Base-by-base conservation (phyloP, 2,329 filamentous ascomycete species). In the Rugonectria rugulosa region DNA sequence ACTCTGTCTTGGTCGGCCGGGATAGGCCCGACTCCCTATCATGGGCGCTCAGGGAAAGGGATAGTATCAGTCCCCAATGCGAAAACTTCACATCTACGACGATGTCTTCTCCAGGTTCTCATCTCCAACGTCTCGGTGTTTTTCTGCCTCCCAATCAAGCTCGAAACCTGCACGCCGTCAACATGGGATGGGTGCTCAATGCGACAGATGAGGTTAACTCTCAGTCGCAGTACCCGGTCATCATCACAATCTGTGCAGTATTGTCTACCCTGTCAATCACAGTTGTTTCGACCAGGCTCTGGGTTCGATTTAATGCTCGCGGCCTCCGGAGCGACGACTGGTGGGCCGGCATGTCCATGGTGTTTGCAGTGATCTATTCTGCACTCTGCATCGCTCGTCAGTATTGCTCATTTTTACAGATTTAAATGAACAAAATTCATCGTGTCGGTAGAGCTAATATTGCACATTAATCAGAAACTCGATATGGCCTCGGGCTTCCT, bases 111-210 rank as follows among this genome's bases (percentile, higher is more conserved):
- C 12, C 29, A 6, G 9, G 24, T 37, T 11, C 6, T 27, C 20
- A 7, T 19, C 26, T 27, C 24, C 17, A n/a, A 11, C 34, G 31
- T 34, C 12, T 15, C 26, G 21, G 24, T 46, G 12, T 46, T 24
- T 15, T 29, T 38, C 21, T 38, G 37, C 24, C 20, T 34, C 8
- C 5, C 12, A 41, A 41, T 37, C 36, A 21, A n/a, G 34, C 27
- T 11, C 37, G 36, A 9, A 42, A 21, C 21, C 23, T 27, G n/a
- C n/a, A n/a, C n/a, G n/a, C n/a, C n/a, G n/a, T 41, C 41, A 59
- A 53, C 17, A 83, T 82, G 80, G 74, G 70, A 52, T 84, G 80
- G 81, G 80, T 84, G 40, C 61, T 76, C 37, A 77, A 83, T 70
- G 80, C 78, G 44, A 70, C 77, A 7, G 70, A 76, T 6, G 77